A percentile compares a stretch with the other conserved stretches of the same genome.
phyloP scores from a whole-genome alignment of 1,284 basidiomycete genomes.

The Naganishia albida region DNA sequence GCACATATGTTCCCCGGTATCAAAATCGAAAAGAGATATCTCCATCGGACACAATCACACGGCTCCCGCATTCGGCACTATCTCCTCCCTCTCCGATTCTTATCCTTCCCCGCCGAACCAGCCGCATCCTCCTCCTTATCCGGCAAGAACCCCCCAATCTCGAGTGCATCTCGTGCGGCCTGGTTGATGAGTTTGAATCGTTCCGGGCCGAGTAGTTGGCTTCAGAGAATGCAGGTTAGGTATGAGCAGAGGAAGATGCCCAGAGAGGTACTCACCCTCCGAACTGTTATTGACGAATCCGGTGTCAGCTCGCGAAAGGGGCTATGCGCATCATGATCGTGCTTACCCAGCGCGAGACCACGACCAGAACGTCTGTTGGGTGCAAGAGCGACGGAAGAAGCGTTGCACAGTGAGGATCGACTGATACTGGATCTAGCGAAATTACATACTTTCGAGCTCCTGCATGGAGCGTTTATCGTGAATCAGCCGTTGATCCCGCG shows the following conservation, averaged over 20 bases:
- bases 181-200: conserved; percentile 92
- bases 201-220: conserved; percentile 76
- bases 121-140: conserved; percentile 27
- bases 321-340: conserved; percentile 33
- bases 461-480: conserved; percentile 51
- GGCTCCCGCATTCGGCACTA: background rate
- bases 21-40: background rate
- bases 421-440: background rate
- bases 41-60: background rate
- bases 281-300: conserved; percentile 57
- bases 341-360: conserved; percentile 61
- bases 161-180: conserved; percentile 80
- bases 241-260: background rate
- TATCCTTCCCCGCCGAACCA: conserved; percentile 5
- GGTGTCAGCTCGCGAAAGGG: conserved; percentile 3
- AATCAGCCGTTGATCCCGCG: background rate
- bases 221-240: conserved; percentile 28
- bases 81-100: conserved; percentile 12
- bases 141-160: conserved; percentile 76
- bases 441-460: conserved; percentile 25
- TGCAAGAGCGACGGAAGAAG: background rate
- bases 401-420: background rate
- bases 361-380: conserved; percentile 68
- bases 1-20: too few species aligned
- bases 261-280: conserved; percentile 58